Evolutionary conservation across 2,329 filamentous ascomycete species (phyloP), one percentile per base, ranked within the genome.

Genomic region (Aureobasidium sp.): DNA sequence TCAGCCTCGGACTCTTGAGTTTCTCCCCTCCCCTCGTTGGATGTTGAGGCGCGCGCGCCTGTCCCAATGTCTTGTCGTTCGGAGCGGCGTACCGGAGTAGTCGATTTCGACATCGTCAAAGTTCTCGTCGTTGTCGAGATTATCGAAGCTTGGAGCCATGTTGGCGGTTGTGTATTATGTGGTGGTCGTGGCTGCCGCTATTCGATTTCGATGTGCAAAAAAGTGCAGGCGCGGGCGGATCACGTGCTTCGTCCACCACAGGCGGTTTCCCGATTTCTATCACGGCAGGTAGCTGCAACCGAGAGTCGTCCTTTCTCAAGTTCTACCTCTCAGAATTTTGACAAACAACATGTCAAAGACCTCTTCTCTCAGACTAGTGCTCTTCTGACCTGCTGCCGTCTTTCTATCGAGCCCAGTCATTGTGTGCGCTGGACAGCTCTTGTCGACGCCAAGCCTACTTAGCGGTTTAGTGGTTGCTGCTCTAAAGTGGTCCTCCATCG

Each of bases 131-230:
- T 78, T 73, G 59, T 89, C 88, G 74, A 97, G 83, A 72, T 91
- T 89, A 74, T 96, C 90, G 78, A 96, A 97, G 75, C 90, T 91
- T 69, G 89, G 88, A 78, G 93, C 91, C 92, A 97, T 97, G 79
- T 77, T 91, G 68, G 64, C 57, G 49, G 47, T 37, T 62, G 52
- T 63, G 45, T 63, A 42, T 60, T 42, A 17, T 20, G 34, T 60
- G 34, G 25, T 42, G 57, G 27, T 27, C 31, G 42, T 29, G 53
- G 37, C 44, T 48, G 44, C 25, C 41, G 55, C 55, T 48, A 31
- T 48, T 48, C 45, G 34, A 47, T 58, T 58, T 47, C 41, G 55
- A 29, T 29, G 37, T 55, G 51, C 42, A 47, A 47, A 51, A 57
- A 58, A 58, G 29, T 58, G 55, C 41, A 58, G 55, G n/a, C 34